phyloP scores from a whole-genome alignment of 345 rosid genomes.

The Acer campestre region DNA sequence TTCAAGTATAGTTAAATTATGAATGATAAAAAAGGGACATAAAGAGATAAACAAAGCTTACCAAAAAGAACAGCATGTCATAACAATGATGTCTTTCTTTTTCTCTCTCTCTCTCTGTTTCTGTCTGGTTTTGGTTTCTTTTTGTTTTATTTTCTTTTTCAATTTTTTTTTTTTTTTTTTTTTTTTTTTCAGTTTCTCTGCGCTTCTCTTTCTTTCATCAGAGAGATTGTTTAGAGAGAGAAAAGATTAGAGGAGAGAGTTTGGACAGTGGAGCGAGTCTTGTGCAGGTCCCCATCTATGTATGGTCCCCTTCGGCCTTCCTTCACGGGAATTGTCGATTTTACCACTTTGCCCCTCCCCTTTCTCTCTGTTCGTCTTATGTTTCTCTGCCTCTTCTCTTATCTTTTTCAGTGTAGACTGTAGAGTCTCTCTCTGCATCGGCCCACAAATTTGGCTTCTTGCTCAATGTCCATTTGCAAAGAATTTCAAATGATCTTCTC shows the following conservation, averaged over 20 bases:
- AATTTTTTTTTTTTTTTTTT: neutral
- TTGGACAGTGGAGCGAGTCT: constrained; percentile 21
- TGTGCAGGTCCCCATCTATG: neutral
- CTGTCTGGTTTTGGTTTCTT: neutral
- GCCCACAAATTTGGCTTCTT: no score
- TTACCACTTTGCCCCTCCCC: constrained; percentile 2
- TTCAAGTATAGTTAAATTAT: neutral
- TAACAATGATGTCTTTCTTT: neutral
- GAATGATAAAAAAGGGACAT: neutral
- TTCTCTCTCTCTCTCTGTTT: neutral
- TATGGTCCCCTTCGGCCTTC: constrained; percentile 1
- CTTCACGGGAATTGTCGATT: neutral
- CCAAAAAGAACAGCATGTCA: neutral
- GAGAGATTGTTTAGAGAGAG: neutral
- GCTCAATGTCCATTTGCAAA: no score
- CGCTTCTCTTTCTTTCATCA: neutral
- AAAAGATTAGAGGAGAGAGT: neutral
- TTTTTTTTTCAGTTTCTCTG: neutral
- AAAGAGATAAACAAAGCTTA: neutral
- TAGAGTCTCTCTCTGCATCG: no score
- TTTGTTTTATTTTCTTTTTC: neutral
- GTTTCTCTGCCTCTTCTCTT: no score
- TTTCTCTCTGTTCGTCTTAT: neutral
- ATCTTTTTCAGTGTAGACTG: no score
- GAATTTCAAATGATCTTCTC: no score